Percentiles rank a stretch among this genome's conserved stretches.
Evolutionary conservation across 129 eudicot genomes (phyloP).

Genomic region (Arctium minus): DNA sequence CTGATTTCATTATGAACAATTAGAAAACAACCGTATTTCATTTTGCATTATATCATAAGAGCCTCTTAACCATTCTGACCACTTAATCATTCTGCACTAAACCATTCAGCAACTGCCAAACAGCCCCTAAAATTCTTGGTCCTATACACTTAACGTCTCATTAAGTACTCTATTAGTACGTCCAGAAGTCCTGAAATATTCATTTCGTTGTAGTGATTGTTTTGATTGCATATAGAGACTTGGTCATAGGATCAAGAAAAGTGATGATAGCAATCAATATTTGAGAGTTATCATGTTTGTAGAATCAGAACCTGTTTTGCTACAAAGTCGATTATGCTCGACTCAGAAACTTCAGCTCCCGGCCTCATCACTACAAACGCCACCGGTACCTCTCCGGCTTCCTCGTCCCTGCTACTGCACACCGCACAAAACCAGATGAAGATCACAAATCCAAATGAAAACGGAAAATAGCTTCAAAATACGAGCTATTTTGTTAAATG

Average conservation of each 20-base stretch:
- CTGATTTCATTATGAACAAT: no score
- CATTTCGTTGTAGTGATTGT: neutral
- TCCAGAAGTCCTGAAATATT: neutral
- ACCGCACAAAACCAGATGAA: neutral
- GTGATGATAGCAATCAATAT: neutral
- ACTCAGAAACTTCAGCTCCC: slow-evolving; percentile 44
- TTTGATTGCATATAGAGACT: neutral
- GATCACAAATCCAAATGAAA: neutral
- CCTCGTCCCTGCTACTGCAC: slow-evolving; percentile 61
- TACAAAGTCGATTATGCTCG: slow-evolving; percentile 57
- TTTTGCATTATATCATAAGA: no score
- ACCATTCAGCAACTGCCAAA: no score
- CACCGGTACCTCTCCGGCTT: slow-evolving; percentile 90
- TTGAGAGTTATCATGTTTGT: neutral
- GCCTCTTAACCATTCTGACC: no score
- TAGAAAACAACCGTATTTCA: no score
- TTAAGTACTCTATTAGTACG: neutral
- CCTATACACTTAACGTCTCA: neutral
- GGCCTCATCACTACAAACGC: slow-evolving; percentile 66
- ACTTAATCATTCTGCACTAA: no score
- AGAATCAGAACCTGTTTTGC: slow-evolving; percentile 58
- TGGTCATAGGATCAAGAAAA: neutral
- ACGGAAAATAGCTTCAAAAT: no score
- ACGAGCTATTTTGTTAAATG: no score
- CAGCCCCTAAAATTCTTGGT: neutral